A percentile compares a stretch with the other conserved stretches of the same genome.
These are phyloP conservation scores for Mycena capillaripes DNA, from an alignment of 768 basidiomycete species.

Conservation along the genomic window DNA sequence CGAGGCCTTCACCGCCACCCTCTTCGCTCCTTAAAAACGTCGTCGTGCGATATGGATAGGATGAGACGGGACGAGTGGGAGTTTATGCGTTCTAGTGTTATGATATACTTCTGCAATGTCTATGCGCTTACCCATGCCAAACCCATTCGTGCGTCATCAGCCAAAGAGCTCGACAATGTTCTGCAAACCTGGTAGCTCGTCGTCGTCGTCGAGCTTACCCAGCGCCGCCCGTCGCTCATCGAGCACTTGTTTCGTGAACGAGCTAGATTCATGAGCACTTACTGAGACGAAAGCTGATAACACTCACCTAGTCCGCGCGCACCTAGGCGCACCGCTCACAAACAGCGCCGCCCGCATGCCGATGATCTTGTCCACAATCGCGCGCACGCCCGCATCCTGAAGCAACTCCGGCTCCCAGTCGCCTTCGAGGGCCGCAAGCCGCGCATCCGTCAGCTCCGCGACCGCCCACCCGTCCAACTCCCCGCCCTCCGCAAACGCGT, in stretches of 20 bases:
- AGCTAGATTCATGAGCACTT: constrained; percentile 49
- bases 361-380: constrained; percentile 71
- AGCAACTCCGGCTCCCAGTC: constrained; percentile 49
- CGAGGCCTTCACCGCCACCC: constrained; percentile 86
- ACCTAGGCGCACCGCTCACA: constrained; percentile 62
- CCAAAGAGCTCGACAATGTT: constrained; percentile 64
- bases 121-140: constrained; percentile 10
- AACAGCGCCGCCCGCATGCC: constrained; percentile 64
- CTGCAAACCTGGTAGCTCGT: constrained; percentile 40
- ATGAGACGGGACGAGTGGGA: not conserved
- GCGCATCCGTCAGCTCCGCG: constrained; percentile 58
- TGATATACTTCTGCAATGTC: constrained; percentile 21
- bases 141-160: not conserved
- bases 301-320: constrained; percentile 62
- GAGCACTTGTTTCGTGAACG: constrained; percentile 68
- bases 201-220: constrained; percentile 10
- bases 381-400: constrained; percentile 64
- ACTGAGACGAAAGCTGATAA: not conserved
- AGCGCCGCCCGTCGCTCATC: constrained; percentile 53
- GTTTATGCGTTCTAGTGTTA: constrained; percentile 28
- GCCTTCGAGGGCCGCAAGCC: constrained; percentile 2
- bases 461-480: constrained; percentile 56
- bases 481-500: constrained; percentile 58
- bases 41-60: not conserved
- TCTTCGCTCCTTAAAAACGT: constrained; percentile 79